Conservation (phyloP, 1,284 basidiomycete species). For the Inonotus hispidus region DNA sequence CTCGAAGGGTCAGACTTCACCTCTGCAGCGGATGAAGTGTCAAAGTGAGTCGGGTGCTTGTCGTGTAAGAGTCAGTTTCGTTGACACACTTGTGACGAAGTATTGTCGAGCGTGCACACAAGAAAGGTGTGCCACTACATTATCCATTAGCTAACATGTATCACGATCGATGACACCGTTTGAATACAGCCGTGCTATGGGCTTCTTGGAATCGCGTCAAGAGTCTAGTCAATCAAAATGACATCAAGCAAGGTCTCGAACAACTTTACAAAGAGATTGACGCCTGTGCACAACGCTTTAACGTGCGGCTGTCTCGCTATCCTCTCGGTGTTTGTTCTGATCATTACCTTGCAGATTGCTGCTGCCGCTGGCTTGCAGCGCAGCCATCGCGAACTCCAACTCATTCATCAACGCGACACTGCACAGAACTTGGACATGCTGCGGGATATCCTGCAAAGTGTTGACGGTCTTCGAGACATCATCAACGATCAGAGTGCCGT, state of each 20-base stretch:
- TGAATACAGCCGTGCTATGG: conserved; percentile 33
- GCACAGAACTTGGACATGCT: conserved; percentile 36
- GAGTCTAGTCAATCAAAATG: conserved; percentile 34
- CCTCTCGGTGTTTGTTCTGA: neutral
- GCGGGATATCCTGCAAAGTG: conserved; percentile 30
- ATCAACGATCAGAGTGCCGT: conserved; percentile 20
- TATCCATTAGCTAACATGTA: neutral
- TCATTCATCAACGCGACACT: conserved; percentile 31
- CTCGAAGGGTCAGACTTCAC: conserved; percentile 30
- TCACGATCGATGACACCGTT: neutral
- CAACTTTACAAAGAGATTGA: conserved; percentile 35
- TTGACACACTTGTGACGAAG: conserved; percentile 21
- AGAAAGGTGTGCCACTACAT: conserved; percentile 20
- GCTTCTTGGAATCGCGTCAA: conserved; percentile 31
- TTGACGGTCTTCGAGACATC: conserved; percentile 29
- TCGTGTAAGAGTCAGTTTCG: neutral
- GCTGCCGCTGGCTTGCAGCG: conserved; percentile 26
- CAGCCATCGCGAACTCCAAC: conserved; percentile 24
- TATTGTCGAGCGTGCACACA: conserved; percentile 30
- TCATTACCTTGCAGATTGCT: conserved; percentile 31
- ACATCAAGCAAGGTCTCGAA: conserved; percentile 37
- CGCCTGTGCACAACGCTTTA: conserved; percentile 23
- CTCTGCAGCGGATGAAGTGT: conserved; percentile 33
- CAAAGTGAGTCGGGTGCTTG: conserved; percentile 27
- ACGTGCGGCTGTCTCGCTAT: conserved; percentile 6